phyloP scores from a whole-genome alignment of 495 filamentous ascomycete species.

The Lasiosphaeria ovina region DNA sequence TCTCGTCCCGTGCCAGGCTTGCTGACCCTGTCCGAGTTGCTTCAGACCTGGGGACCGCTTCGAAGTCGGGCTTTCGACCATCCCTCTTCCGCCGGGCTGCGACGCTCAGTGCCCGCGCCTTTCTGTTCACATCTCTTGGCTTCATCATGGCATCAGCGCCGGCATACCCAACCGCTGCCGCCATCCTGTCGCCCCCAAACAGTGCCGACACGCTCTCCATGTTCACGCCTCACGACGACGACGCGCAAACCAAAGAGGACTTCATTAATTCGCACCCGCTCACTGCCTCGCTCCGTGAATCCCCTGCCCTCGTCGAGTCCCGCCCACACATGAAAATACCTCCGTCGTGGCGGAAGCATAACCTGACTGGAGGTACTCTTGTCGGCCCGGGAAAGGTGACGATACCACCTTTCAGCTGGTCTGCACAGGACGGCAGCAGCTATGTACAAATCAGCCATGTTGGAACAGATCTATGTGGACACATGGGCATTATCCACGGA shows the following conservation, averaged over 20 bases:
- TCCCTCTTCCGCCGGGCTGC: slow-evolving; percentile 30
- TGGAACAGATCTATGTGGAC: slow-evolving; percentile 80
- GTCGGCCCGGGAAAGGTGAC: slow-evolving; percentile 71
- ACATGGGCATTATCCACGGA: slow-evolving; percentile 89
- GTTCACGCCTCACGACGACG: slow-evolving; percentile 62
- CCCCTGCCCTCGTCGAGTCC: slow-evolving; percentile 68
- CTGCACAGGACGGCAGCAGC: slow-evolving; percentile 65
- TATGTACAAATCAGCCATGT: slow-evolving; percentile 76
- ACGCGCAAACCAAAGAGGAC: slow-evolving; percentile 62
- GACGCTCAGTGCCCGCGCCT: slow-evolving; percentile 30
- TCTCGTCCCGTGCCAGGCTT: background rate
- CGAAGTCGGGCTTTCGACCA: background rate
- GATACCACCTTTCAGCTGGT: slow-evolving; percentile 79
- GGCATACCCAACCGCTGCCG: slow-evolving; percentile 41
- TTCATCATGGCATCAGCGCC: slow-evolving; percentile 55
- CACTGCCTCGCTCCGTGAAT: slow-evolving; percentile 59
- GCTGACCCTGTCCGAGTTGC: background rate
- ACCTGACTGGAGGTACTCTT: slow-evolving; percentile 79
- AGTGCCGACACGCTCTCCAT: slow-evolving; percentile 71
- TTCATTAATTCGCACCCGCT: slow-evolving; percentile 76
- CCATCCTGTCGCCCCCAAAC: slow-evolving; percentile 54
- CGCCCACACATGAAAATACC: slow-evolving; percentile 88
- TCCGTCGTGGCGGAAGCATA: slow-evolving; percentile 59
- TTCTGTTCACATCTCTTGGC: slow-evolving; percentile 50
- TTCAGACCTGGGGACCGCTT: background rate